Evolutionary conservation across 1,139 yeast species (phyloP), one percentile per base, ranked within the genome.

Genomic region (Candida tetrigidarum): DNA sequence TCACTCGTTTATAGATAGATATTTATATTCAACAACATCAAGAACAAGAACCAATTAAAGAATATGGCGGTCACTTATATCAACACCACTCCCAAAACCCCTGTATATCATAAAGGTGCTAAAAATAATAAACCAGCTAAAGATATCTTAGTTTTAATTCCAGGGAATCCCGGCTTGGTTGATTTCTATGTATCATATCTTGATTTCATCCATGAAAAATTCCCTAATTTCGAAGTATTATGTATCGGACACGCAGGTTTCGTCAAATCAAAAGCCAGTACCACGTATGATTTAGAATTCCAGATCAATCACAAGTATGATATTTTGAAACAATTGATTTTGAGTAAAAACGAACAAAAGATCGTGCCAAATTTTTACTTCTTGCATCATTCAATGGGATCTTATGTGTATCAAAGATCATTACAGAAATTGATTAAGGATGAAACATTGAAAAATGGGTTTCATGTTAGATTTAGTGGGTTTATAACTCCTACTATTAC

Each of bases 111-210:
- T 29, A 56, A 54, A 34, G 49, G 49, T 14, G 4, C 54, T 63
- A 6, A 37, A 27, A 18, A 30, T 25, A 14, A 12, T 16, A n/a
- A 37, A 3, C 15, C 37, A 18, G 22, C 30, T 4, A 42, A 47
- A 9, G 57, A 57, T 15, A 49, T 79, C 32, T 53, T 83, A 27
- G 65, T 80, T n/a, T 68, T 83, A 49, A 71, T 84, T 9, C 89
- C 90, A 0, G 90, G 90, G 0, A 84, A 84, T 51, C 90, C 90
- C 0, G 90, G 89, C 0, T 59, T 84, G 19, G 74, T 80, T 25
- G 83, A 81, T 49, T 83, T 73, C 58, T 84, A 84, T 57, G 66
- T 67, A 9, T 71, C 75, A 1, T 83, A 79, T 54, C 63, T 83
- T 30, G 67, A 66, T 28, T 57, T 68, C 29, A 58, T 83, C 41